Conservation (phyloP, 2,329 filamentous ascomycete genomes). For the Xylaria sp. region DNA sequence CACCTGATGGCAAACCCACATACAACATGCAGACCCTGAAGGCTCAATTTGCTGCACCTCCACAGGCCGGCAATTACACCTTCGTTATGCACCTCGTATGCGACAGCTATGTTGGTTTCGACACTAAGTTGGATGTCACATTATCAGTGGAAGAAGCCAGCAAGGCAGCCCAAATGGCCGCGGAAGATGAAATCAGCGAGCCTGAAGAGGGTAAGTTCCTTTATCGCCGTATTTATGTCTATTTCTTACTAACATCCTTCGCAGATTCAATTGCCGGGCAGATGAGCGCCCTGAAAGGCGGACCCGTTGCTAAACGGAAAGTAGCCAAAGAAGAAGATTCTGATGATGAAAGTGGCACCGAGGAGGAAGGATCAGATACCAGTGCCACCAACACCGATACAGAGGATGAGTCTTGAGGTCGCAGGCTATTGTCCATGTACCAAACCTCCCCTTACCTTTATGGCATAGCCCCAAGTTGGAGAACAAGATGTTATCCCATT, state of each 20-base stretch:
- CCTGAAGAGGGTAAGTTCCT: constrained; percentile 88
- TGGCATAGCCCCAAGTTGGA: constrained; percentile 1
- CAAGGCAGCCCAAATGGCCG: constrained; percentile 82
- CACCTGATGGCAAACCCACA: constrained; percentile 83
- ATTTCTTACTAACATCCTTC: constrained; percentile 45
- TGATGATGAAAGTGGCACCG: constrained; percentile 86
- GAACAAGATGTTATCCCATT: not conserved
- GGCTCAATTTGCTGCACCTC: constrained; percentile 95
- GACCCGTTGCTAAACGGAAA: constrained; percentile 63
- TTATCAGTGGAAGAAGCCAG: constrained; percentile 88
- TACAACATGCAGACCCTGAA: constrained; percentile 97
- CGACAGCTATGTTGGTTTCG: constrained; percentile 94
- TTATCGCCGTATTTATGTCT: constrained; percentile 12
- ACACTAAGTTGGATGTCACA: constrained; percentile 90
- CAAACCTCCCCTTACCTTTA: not conserved
- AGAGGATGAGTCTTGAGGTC: constrained; percentile 65
- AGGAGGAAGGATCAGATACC: constrained; percentile 75
- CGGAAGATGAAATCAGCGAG: constrained; percentile 96
- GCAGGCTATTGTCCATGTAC: not conserved
- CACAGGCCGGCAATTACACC: constrained; percentile 90
- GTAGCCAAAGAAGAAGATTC: constrained; percentile 68
- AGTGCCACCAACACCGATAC: constrained; percentile 77
- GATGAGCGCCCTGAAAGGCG: constrained; percentile 87
- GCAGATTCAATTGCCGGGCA: constrained; percentile 75
- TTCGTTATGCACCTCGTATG: constrained; percentile 95